Percentiles rank a stretch among this genome's conserved stretches.
These are phyloP conservation scores for Alnus glutinosa DNA, from an alignment of 306 rosid genomes.

Conservation along the genomic window DNA sequence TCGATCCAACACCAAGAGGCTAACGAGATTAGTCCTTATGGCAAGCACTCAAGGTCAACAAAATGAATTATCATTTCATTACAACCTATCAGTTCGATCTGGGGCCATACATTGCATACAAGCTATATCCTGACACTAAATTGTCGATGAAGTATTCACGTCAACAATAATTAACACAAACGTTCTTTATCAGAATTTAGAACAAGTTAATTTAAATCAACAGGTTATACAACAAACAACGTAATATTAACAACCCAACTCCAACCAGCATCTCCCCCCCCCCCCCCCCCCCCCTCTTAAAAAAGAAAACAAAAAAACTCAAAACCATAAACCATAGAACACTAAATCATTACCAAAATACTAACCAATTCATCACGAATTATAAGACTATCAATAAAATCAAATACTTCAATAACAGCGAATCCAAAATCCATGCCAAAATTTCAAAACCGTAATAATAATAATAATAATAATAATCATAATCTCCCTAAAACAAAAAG, in stretches of 20 bases:
- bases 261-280: background rate
- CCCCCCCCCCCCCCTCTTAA: too few relatives aligned
- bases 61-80: too few relatives aligned
- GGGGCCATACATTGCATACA: too few relatives aligned
- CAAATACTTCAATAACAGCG: background rate
- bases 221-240: background rate
- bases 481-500: conserved; percentile 1
- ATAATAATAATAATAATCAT: background rate
- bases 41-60: too few relatives aligned
- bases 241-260: background rate
- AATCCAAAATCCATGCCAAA: background rate
- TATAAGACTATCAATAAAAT: background rate
- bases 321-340: background rate
- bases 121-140: too few relatives aligned
- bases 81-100: too few relatives aligned
- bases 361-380: background rate
- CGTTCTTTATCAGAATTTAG: too few relatives aligned
- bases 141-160: too few relatives aligned
- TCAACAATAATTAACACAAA: too few relatives aligned
- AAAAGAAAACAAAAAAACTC: background rate
- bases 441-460: background rate
- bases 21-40: too few relatives aligned
- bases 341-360: background rate
- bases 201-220: too few relatives aligned
- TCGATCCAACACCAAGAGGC: too few relatives aligned